Evolutionary conservation across 495 filamentous ascomycete genomes (phyloP), one percentile per base, ranked within the genome.

Genomic region (Podospora australis): DNA sequence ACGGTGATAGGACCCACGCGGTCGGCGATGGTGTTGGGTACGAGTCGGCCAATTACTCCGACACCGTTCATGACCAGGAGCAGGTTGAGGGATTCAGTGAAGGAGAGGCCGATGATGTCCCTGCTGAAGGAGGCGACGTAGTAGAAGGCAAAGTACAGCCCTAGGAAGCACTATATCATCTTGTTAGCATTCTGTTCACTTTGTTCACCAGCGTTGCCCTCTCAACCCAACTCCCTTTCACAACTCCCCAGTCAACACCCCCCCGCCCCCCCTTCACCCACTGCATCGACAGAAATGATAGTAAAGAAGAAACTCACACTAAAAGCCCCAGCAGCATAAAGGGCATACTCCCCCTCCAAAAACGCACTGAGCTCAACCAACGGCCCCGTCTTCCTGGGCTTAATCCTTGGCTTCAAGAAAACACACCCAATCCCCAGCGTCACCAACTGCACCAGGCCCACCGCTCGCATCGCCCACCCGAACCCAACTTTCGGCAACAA

Each of bases 61-160:
- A 81, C 67, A 17, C 79, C 82, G 65, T 94, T 92, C 59, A 90
- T 73, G 39, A 90, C 70, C 20, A 88, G 68, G 16, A 94, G 71
- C 13, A 90, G 58, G 54, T 82, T 80, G 42, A 88, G 78, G 2
- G 79, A 80, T 28, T 71, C 70, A 1, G 60, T 59, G 49, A 78
- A 70, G 4, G 65, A 66, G 3, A 85, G 60, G 5, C 49, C 57
- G 14, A 80, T 65, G 13, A 59, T 48, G n/a, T 59, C 40, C 13
- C 78, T 77, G 36, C 72, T 78, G 61, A 80, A 91, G 3, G 76
- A 52, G 3, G 69, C 62, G 19, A 90, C 68, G 64, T 88, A 92
- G 66, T 88, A 90, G 59, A 85, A 88, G 6, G 77, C 79, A 49
- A 92, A 79, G 57, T 88, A 92, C 84, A 89, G 4, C 85, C 81